Conservation (phyloP, 2,329 filamentous ascomycete genomes). For the Graphiopsis chlorocephala region DNA sequence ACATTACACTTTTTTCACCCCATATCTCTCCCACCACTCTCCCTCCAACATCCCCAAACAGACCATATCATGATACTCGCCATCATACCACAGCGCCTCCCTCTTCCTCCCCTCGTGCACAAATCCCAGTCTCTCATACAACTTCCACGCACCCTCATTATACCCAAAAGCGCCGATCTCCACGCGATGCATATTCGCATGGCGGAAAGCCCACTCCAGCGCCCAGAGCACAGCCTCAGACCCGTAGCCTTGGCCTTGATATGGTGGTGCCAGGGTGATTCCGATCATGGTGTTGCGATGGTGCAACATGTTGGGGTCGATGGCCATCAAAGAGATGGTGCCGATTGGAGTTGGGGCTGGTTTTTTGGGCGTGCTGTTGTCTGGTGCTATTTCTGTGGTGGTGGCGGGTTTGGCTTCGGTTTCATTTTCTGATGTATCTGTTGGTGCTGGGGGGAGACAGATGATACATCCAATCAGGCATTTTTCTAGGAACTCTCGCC, state of each 20-base stretch:
- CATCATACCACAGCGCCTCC: slow-evolving; percentile 45
- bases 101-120: slow-evolving; percentile 43
- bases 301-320: slow-evolving; percentile 29
- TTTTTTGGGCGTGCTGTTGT: background rate
- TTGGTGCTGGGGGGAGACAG: slow-evolving; percentile 32
- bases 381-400: background rate
- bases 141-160: slow-evolving; percentile 42
- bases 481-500: slow-evolving; percentile 27
- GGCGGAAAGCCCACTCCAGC: slow-evolving; percentile 47
- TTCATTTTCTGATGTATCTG: slow-evolving; percentile 6
- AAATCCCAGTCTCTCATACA: slow-evolving; percentile 50
- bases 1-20: background rate
- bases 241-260: slow-evolving; percentile 46
- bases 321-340: slow-evolving; percentile 30
- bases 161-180: slow-evolving; percentile 38
- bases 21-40: slow-evolving; percentile 36
- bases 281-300: slow-evolving; percentile 46
- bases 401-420: background rate
- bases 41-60: slow-evolving; percentile 39
- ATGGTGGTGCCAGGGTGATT: slow-evolving; percentile 36
- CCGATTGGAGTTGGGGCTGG: slow-evolving; percentile 33
- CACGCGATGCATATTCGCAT: slow-evolving; percentile 47
- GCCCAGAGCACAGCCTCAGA: slow-evolving; percentile 48
- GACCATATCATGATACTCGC: slow-evolving; percentile 37
- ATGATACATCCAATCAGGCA: slow-evolving; percentile 39